phyloP scores from a whole-genome alignment of 2,329 filamentous ascomycete genomes.

The Diaporthe vaccinii region DNA sequence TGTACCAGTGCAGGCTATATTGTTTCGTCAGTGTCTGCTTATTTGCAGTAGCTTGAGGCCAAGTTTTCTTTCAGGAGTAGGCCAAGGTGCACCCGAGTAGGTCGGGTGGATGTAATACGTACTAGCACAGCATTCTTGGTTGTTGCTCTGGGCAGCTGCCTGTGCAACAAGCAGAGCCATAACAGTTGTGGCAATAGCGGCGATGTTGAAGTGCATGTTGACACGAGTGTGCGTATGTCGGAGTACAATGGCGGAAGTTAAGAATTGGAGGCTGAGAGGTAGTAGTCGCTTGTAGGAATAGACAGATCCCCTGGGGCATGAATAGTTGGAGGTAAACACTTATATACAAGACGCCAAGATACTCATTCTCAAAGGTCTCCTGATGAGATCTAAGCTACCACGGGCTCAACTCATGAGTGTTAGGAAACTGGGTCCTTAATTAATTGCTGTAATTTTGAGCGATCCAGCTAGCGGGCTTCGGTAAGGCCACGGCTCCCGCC shows the following conservation, averaged over 20 bases:
- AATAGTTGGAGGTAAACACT: no score
- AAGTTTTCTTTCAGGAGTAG: no score
- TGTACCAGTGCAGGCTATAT: background rate
- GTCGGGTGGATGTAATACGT: background rate
- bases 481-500: background rate
- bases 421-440: background rate
- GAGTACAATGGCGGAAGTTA: no score
- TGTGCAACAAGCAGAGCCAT: background rate
- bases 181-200: background rate
- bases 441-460: background rate
- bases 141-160: background rate
- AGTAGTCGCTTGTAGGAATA: background rate
- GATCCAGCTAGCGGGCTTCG: background rate
- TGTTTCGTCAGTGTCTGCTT: background rate
- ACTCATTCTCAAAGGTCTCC: background rate
- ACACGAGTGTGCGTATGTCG: background rate
- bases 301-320: no score
- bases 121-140: conserved; percentile 3
- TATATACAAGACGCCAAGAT: background rate
- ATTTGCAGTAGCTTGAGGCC: background rate
- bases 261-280: background rate
- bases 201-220: background rate
- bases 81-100: no score
- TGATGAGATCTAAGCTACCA: background rate
- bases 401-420: background rate